phyloP scores from a whole-genome alignment of 2,329 filamentous ascomycete species.

The Apiospora aurea region DNA sequence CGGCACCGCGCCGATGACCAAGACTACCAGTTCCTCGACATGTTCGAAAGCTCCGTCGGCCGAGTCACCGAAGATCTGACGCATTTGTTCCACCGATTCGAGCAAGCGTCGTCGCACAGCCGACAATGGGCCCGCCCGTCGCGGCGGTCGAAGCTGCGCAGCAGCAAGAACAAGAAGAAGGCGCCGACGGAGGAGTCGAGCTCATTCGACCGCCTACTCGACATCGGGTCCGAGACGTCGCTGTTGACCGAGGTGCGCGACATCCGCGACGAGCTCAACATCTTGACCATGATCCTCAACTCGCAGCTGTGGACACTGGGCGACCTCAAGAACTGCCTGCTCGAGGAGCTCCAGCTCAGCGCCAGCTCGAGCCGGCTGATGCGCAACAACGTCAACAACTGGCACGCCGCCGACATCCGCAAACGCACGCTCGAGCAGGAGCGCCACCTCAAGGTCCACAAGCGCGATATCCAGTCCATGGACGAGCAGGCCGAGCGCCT shows the following conservation, averaged over 20 bases:
- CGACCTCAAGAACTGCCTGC: constrained; percentile 54
- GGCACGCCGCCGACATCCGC: constrained; percentile 54
- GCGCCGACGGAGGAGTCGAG: constrained; percentile 43
- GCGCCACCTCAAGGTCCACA: constrained; percentile 62
- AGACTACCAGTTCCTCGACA: constrained; percentile 70
- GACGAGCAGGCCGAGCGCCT: constrained; percentile 67
- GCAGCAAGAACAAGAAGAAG: constrained; percentile 29
- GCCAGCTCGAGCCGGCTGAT: constrained; percentile 33
- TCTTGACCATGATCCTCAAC: constrained; percentile 61
- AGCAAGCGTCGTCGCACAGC: constrained; percentile 63
- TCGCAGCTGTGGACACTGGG: constrained; percentile 55
- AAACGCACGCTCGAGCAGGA: constrained; percentile 63
- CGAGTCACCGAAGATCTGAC: constrained; percentile 60
- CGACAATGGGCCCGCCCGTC: constrained; percentile 49
- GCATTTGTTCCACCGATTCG: constrained; percentile 65
- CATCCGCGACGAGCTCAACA: constrained; percentile 71
- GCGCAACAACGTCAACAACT: constrained; percentile 31
- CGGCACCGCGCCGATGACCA: constrained; percentile 64
- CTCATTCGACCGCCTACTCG: constrained; percentile 62
- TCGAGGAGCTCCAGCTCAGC: constrained; percentile 39
- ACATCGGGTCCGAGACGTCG: constrained; percentile 67
- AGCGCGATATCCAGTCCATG: constrained; percentile 69
- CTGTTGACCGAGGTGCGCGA: constrained; percentile 71
- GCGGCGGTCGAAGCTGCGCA: constrained; percentile 27
- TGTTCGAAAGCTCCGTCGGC: constrained; percentile 71